A percentile compares a stretch with the other conserved stretches of the same genome.
phyloP scores from a whole-genome alignment of 2,329 filamentous ascomycete genomes.

The Helminthosporium solani region DNA sequence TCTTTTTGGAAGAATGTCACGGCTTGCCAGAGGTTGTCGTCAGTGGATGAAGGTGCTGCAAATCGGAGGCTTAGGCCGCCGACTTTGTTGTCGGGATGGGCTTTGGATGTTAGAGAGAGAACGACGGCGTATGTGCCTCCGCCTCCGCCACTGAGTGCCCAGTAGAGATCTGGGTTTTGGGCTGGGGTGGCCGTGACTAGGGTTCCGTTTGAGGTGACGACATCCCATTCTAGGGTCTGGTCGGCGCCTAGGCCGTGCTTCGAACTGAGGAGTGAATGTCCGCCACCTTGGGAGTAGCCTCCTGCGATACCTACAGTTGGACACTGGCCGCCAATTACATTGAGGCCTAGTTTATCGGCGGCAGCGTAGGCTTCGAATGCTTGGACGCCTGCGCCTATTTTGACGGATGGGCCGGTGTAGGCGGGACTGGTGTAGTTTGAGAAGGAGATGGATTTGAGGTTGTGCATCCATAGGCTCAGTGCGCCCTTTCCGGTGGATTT shows the following conservation, averaged over 20 bases:
- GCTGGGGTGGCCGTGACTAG: constrained; percentile 29
- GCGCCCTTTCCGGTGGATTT: constrained; percentile 18
- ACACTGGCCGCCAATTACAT: constrained; percentile 33
- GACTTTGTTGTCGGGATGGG: constrained; percentile 20
- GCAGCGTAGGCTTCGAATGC: constrained; percentile 6
- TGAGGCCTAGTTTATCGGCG: constrained; percentile 15
- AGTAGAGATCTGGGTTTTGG: constrained; percentile 38
- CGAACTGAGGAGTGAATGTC: constrained; percentile 25
- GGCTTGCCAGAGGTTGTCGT: constrained; percentile 22
- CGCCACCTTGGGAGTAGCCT: constrained; percentile 35
- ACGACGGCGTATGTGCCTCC: constrained; percentile 36
- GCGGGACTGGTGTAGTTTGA: constrained; percentile 8
- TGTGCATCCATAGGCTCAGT: constrained; percentile 22
- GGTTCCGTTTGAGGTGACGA: constrained; percentile 34
- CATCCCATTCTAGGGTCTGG: constrained; percentile 32
- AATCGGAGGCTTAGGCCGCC: constrained; percentile 29
- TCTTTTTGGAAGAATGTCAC: constrained; percentile 5
- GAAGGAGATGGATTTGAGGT: constrained; percentile 22
- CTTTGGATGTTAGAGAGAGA: constrained; percentile 30
- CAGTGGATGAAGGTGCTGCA: constrained; percentile 11
- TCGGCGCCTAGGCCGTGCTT: constrained; percentile 33
- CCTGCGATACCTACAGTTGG: constrained; percentile 36
- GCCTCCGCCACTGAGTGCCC: constrained; percentile 37
- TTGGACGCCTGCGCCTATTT: constrained; percentile 16
- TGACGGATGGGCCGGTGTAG: constrained; percentile 13